These are phyloP conservation scores for Zygoascus ofunaensis DNA, from an alignment of 805 yeast species.

Conservation along the genomic window DNA sequence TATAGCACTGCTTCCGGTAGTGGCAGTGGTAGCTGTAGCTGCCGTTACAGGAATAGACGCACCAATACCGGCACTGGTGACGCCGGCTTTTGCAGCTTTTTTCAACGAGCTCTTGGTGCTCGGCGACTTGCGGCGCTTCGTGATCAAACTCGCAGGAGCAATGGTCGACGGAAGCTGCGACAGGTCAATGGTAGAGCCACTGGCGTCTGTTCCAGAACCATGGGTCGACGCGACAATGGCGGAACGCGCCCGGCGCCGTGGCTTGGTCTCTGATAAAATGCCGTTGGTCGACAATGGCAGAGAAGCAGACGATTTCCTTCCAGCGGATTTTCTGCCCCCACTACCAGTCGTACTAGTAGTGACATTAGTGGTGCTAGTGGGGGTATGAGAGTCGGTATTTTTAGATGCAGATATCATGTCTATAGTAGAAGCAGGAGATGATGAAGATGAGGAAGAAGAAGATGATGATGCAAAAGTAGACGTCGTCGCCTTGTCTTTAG, in stretches of 20 bases:
- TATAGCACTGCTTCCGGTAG: neutral
- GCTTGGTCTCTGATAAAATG: neutral
- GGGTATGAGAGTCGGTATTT: too few species aligned
- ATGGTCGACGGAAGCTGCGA: constrained; percentile 14
- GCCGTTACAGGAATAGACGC: constrained; percentile 9
- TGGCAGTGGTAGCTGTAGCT: constrained; percentile 2
- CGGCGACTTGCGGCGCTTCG: constrained; percentile 14
- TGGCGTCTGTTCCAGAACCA: constrained; percentile 3
- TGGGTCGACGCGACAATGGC: neutral
- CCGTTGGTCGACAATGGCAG: neutral
- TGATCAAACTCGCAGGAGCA: constrained; percentile 17
- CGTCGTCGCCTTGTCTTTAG: too few species aligned
- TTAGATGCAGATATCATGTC: neutral
- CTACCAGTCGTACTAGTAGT: too few species aligned
- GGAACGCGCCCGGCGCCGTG: neutral
- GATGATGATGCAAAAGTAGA: too few species aligned
- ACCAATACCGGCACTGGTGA: constrained; percentile 8
- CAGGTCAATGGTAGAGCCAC: neutral
- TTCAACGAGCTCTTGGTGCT: neutral
- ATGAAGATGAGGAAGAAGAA: neutral
- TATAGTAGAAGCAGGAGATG: neutral
- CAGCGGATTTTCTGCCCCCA: too few species aligned
- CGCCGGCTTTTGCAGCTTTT: constrained; percentile 5
- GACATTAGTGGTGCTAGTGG: too few species aligned
- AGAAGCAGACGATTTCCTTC: neutral